phyloP scores from a whole-genome alignment of 176 grass and related monocot genomes.

The Oryza coarctata region DNA sequence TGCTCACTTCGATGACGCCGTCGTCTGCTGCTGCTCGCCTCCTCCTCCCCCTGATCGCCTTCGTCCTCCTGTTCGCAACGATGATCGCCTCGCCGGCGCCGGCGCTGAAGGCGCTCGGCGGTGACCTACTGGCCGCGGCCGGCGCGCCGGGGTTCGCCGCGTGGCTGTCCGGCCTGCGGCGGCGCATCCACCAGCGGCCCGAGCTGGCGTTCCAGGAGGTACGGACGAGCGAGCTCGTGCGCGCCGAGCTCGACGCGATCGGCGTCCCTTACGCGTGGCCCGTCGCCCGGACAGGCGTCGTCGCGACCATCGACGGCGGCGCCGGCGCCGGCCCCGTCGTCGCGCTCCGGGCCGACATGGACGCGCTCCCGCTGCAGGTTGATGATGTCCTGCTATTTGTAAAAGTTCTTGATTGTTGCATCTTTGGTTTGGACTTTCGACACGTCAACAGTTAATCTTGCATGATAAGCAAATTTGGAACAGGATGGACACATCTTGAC shows the following conservation, averaged over 20 bases:
- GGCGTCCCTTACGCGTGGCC: slow-evolving; percentile 50
- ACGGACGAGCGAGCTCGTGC: slow-evolving; percentile 50
- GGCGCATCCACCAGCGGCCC: slow-evolving; percentile 59
- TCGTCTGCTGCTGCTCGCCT: background rate
- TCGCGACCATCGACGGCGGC: slow-evolving; percentile 43
- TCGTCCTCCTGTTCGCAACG: no score
- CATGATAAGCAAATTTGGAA: no score
- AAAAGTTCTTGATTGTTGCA: no score
- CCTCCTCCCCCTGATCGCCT: background rate
- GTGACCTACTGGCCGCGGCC: slow-evolving; percentile 20
- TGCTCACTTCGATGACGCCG: background rate
- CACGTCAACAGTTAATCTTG: no score
- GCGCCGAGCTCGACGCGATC: slow-evolving; percentile 49
- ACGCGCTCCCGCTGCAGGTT: slow-evolving; percentile 69
- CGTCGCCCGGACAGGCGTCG: slow-evolving; percentile 49
- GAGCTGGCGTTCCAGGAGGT: slow-evolving; percentile 66
- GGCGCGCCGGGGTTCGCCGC: slow-evolving; percentile 38
- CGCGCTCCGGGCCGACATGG: slow-evolving; percentile 74
- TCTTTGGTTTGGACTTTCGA: no score
- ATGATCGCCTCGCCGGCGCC: no score
- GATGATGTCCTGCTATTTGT: no score
- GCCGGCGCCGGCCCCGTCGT: slow-evolving; percentile 34
- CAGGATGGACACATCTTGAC: no score
- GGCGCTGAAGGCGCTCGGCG: background rate
- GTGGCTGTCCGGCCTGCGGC: slow-evolving; percentile 39